phyloP scores from a whole-genome alignment of 129 eudicot genomes.

The Dittrichia graveolens region DNA sequence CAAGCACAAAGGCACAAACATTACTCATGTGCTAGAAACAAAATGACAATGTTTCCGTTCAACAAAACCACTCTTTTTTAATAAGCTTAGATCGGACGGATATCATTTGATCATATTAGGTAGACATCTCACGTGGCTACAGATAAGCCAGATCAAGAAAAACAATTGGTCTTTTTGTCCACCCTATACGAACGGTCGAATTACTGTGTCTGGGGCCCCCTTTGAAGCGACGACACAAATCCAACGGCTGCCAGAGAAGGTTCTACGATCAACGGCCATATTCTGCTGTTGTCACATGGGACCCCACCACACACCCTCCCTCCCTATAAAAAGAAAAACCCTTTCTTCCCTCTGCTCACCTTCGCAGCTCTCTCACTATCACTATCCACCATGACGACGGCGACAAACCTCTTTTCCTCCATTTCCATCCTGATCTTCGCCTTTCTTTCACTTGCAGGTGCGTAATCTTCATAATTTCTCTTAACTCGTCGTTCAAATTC shows the following conservation, averaged over 20 bases:
- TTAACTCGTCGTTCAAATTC: not conserved
- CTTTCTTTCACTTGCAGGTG: constrained; percentile 46
- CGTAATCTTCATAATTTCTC: not conserved
- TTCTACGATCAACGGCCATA: constrained; percentile 35
- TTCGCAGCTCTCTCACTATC: constrained; percentile 15
- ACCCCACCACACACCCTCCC: constrained; percentile 19
- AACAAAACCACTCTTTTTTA: constrained; percentile 23
- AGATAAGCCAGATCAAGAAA: constrained; percentile 4
- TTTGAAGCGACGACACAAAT: not conserved
- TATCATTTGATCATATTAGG: not conserved
- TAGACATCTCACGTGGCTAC: constrained; percentile 9
- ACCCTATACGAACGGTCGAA: constrained; percentile 46
- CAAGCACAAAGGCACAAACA: not conserved
- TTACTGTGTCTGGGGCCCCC: constrained; percentile 31
- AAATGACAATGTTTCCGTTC: constrained; percentile 24
- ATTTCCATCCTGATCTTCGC: constrained; percentile 31
- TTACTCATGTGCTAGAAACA: not conserved
- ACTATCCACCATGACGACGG: constrained; percentile 46
- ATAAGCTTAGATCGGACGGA: constrained; percentile 4
- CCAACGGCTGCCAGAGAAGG: constrained; percentile 30
- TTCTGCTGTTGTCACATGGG: constrained; percentile 17
- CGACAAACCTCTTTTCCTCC: constrained; percentile 14
- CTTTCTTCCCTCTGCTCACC: not conserved
- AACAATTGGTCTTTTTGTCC: constrained; percentile 23
- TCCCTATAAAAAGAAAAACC: constrained; percentile 19